Percentiles rank a stretch among this genome's conserved stretches.
Evolutionary conservation across 2,329 filamentous ascomycete species (phyloP).

Genomic region (Cercospora sesami): DNA sequence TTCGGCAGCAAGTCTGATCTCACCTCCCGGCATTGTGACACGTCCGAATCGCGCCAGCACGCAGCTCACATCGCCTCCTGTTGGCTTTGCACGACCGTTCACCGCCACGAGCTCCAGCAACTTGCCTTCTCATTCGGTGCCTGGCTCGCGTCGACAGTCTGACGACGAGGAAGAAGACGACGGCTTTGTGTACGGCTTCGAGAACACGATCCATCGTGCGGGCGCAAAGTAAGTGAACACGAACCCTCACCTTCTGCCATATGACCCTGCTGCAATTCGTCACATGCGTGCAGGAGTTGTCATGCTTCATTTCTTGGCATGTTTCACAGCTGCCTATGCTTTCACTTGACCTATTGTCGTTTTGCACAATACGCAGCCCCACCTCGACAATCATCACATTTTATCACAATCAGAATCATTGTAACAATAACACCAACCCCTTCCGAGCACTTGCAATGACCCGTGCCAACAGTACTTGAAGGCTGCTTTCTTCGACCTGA

Average conservation of each 20-base stretch:
- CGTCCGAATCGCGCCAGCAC: constrained; percentile 75
- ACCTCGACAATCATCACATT: constrained; percentile 13
- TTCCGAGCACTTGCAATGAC: constrained; percentile 17
- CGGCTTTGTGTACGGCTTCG: constrained; percentile 54
- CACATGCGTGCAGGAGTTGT: constrained; percentile 11
- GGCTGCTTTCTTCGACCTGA: constrained; percentile 7
- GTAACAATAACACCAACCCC: constrained; percentile 19
- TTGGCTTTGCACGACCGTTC: constrained; percentile 56
- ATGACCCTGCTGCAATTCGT: background rate
- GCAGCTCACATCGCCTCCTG: constrained; percentile 75
- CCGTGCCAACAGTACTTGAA: constrained; percentile 19
- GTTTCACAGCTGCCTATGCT: constrained; percentile 1
- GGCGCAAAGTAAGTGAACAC: constrained; percentile 76
- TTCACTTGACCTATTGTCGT: constrained; percentile 14
- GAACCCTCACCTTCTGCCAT: constrained; percentile 4
- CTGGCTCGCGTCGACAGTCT: constrained; percentile 83
- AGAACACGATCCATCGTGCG: constrained; percentile 68
- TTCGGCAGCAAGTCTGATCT: constrained; percentile 83
- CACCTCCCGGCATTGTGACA: constrained; percentile 63
- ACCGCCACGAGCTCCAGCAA: constrained; percentile 61
- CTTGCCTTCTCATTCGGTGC: constrained; percentile 80
- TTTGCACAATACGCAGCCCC: constrained; percentile 2
- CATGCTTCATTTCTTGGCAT: background rate
- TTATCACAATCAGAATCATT: constrained; percentile 17
- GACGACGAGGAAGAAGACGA: constrained; percentile 84